These are phyloP conservation scores for Candida silvatica DNA, from an alignment of 805 yeast genomes.

Conservation along the genomic window DNA sequence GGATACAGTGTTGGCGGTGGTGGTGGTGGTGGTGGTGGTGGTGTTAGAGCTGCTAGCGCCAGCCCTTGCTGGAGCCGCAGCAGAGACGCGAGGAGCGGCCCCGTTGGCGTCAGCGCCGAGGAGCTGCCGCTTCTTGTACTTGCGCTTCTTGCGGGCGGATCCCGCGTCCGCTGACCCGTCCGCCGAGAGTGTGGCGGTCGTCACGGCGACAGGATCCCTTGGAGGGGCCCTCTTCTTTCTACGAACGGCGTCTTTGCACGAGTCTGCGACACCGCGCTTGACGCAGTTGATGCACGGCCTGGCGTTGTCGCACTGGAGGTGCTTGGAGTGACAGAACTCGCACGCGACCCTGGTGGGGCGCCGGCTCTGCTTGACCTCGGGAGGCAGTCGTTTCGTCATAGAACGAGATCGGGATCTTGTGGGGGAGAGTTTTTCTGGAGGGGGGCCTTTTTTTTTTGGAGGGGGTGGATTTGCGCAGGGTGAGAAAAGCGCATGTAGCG, in stretches of 20 bases:
- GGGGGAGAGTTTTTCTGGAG: no score
- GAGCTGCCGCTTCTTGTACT: neutral
- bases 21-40: no score
- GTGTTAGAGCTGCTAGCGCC: neutral
- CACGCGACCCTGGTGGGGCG: slow-evolving; percentile 67
- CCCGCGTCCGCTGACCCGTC: neutral
- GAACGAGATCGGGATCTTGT: no score
- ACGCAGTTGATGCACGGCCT: slow-evolving; percentile 69
- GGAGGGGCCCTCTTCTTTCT: slow-evolving; percentile 23
- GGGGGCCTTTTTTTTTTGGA: no score
- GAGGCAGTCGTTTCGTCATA: slow-evolving; percentile 58
- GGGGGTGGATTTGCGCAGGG: no score
- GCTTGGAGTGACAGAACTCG: slow-evolving; percentile 63
- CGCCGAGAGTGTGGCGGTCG: no score
- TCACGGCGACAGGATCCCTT: neutral
- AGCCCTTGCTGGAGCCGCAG: neutral
- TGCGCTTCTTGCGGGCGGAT: neutral
- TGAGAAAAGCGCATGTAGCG: no score
- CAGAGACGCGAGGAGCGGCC: no score
- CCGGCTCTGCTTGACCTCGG: slow-evolving; percentile 42
- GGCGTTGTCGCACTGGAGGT: slow-evolving; percentile 59
- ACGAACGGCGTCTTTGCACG: slow-evolving; percentile 52
- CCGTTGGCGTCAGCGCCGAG: neutral
- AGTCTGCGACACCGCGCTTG: slow-evolving; percentile 43
- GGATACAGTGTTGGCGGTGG: slow-evolving; percentile 4